Base-by-base conservation (phyloP, 2,329 filamentous ascomycete genomes). In the Endothia cerciana region DNA sequence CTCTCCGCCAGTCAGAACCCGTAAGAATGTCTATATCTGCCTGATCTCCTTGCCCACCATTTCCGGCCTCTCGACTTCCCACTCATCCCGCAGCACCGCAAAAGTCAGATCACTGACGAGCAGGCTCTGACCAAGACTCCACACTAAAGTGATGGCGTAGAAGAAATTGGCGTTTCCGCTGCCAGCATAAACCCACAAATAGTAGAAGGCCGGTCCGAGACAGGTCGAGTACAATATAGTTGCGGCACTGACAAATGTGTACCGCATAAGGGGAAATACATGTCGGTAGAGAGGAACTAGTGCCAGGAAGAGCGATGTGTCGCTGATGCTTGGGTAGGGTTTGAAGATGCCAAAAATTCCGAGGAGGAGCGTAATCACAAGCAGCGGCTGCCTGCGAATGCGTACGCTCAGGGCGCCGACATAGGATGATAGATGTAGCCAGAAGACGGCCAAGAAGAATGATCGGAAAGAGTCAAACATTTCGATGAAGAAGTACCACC, bases 401-500 rank as follows among this genome's bases (percentile, higher is more conserved):
- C 94, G 90, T 64, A 97, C 85, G 15, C 90, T 93, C 51, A 99
- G 81, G 0, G 92, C 94, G 19, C 91, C 91, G 43, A 97, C 92
- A 78, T 99, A 99, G 47, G 91, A 91, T 0, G 91, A 88, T 65
- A 98, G 87, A 75, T 99, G 95, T 68, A 99, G 85, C 93, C 96
- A 98, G 81, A 99, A 99, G 59, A 99, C 94, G 63, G 92, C 95
- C 3, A 99, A 86, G 83, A 98, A 99, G 83, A 99, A 99, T 72
- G 91, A 90, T 47, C 95, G 87, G 84, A 99, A 99, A 0, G 94
- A 94, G 79, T 99, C 95, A 76, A 99, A 99, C 89, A 99, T 99
- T 76, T 99, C 94, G 71, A 96, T 97, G 76, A 99, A 98, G 80
- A 99, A 99, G 79, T 99, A 99, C 95, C 95, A 99, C 95, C 95